Percentiles rank a stretch among this genome's conserved stretches.
These are phyloP conservation scores for Pseudogymnoascus sp. DNA, from an alignment of 2,329 filamentous ascomycete genomes.

Conservation along the genomic window DNA sequence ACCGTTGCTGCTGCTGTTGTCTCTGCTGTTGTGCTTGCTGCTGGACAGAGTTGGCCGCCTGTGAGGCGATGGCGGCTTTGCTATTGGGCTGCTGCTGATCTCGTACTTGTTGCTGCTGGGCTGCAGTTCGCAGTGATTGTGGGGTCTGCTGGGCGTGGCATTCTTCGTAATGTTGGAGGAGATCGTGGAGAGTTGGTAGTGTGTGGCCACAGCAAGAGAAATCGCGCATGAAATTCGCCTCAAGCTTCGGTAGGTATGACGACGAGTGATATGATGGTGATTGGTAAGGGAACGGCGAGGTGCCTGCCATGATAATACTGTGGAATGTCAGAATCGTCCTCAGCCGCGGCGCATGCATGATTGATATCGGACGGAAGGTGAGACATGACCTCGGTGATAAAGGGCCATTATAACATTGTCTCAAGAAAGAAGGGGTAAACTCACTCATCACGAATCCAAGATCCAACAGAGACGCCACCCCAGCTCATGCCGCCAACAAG, in stretches of 20 bases:
- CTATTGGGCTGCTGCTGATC: constrained; percentile 40
- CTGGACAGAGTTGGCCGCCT: constrained; percentile 34
- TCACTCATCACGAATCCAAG: constrained; percentile 97
- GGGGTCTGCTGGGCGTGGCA: constrained; percentile 69
- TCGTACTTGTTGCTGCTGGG: constrained; percentile 34
- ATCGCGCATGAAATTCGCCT: constrained; percentile 96
- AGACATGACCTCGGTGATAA: constrained; percentile 1
- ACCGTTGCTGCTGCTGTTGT: constrained; percentile 26
- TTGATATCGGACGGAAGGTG: constrained; percentile 4
- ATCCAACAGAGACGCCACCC: constrained; percentile 92
- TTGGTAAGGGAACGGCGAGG: constrained; percentile 82
- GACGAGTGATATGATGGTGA: constrained; percentile 96
- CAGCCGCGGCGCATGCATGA: not conserved
- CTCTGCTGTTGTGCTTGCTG: constrained; percentile 41
- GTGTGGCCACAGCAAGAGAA: constrained; percentile 91
- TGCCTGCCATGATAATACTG: constrained; percentile 92
- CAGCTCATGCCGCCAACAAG: constrained; percentile 85
- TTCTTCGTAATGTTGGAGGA: constrained; percentile 95
- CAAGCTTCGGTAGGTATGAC: constrained; percentile 91
- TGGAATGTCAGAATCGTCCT: constrained; percentile 20
- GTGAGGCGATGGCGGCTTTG: constrained; percentile 34
- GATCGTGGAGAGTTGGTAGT: constrained; percentile 84
- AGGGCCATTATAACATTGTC: not conserved
- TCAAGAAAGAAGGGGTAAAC: constrained; percentile 34
- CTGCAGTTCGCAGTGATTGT: constrained; percentile 36